phyloP scores from a whole-genome alignment of 345 rosid species.

The Brassica cretica region DNA sequence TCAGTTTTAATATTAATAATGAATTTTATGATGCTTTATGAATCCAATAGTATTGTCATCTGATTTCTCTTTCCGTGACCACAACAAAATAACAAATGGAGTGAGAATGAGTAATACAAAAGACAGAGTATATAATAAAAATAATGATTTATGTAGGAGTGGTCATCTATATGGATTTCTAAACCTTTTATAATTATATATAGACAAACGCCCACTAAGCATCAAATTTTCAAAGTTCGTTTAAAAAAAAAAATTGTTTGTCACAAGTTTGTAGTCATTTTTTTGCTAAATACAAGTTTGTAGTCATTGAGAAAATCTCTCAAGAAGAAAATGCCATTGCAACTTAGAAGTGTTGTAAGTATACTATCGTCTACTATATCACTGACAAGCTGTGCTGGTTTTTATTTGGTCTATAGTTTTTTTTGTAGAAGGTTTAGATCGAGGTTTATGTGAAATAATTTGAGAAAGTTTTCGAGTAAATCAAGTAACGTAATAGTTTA shows the following conservation, averaged over 20 bases:
- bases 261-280: too few relatives aligned
- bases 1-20: slow-evolving; percentile 1
- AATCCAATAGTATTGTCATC: slow-evolving; percentile 24
- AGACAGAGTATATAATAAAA: background rate
- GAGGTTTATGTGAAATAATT: background rate
- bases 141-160: background rate
- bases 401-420: background rate
- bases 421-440: background rate
- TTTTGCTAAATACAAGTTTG: background rate
- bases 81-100: slow-evolving; percentile 3
- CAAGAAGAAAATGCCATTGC: background rate
- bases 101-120: slow-evolving; percentile 3
- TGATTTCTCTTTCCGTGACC: slow-evolving; percentile 30
- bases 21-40: slow-evolving; percentile 2
- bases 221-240: background rate
- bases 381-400: background rate
- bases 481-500: background rate
- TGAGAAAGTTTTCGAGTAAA: background rate
- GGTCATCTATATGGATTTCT: slow-evolving; percentile 26
- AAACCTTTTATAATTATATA: background rate
- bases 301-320: background rate
- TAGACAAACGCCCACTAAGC: background rate
- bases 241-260: background rate
- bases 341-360: background rate
- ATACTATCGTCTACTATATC: background rate